phyloP scores from a whole-genome alignment of 2,329 filamentous ascomycete genomes.

The Clarireedia homoeocarpa region DNA sequence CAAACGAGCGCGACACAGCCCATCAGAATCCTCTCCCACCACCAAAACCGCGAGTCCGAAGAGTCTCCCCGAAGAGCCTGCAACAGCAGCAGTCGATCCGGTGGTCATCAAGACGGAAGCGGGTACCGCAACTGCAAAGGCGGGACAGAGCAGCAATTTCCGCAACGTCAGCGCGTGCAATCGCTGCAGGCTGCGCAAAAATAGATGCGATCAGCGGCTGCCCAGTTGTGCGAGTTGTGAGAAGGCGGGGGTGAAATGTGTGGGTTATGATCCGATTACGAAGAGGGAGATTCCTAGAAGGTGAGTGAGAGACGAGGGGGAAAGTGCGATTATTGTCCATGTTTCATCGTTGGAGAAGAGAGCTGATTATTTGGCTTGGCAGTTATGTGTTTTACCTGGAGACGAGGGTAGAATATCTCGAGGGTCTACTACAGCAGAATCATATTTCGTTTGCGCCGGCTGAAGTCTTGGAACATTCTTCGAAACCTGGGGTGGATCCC shows the following conservation, averaged over 20 bases:
- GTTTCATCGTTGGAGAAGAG: no score
- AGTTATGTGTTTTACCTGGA: slow-evolving; percentile 96
- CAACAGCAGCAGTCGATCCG: slow-evolving; percentile 18
- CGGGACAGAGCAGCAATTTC: slow-evolving; percentile 58
- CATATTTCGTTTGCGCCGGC: slow-evolving; percentile 66
- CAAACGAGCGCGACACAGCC: slow-evolving; percentile 50
- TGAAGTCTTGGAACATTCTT: slow-evolving; percentile 58
- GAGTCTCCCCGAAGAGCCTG: slow-evolving; percentile 12
- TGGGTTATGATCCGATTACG: slow-evolving; percentile 93
- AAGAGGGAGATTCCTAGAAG: slow-evolving; percentile 89
- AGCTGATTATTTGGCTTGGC: not conserved
- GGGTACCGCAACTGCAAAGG: slow-evolving; percentile 14
- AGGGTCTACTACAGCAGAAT: slow-evolving; percentile 62
- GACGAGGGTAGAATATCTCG: slow-evolving; percentile 74
- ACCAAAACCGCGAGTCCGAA: slow-evolving; percentile 15
- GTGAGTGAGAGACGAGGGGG: slow-evolving; percentile 27
- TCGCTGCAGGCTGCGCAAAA: slow-evolving; percentile 84
- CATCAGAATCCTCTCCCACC: slow-evolving; percentile 32
- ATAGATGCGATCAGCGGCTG: slow-evolving; percentile 87
- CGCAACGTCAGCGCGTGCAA: slow-evolving; percentile 93
- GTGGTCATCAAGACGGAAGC: slow-evolving; percentile 3
- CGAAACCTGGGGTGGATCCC: slow-evolving; percentile 31
- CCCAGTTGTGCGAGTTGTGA: slow-evolving; percentile 88
- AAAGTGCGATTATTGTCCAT: no score
- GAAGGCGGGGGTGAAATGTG: slow-evolving; percentile 85